Conservation (phyloP, 805 yeast species). For the Spencermartinsiella europaea region DNA sequence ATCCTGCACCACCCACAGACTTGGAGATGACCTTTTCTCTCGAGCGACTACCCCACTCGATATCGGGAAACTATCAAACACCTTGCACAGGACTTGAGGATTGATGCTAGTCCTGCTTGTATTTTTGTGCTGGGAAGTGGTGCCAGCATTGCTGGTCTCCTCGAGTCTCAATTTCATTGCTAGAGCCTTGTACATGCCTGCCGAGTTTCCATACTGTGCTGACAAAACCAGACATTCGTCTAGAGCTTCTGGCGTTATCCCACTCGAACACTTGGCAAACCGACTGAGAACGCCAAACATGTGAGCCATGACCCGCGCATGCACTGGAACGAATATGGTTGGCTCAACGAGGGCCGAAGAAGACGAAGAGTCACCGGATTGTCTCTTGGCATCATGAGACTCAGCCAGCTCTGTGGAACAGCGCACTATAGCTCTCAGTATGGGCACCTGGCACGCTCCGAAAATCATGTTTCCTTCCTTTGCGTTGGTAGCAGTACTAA, state of each 20-base stretch:
- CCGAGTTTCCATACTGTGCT: slow-evolving; percentile 25
- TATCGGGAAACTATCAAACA: slow-evolving; percentile 25
- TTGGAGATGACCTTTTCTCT: slow-evolving; percentile 13
- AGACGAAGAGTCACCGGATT: background rate
- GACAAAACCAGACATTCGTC: slow-evolving; percentile 20
- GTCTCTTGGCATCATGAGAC: background rate
- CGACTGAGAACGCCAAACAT: slow-evolving; percentile 25
- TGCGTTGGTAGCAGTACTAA: slow-evolving; percentile 19
- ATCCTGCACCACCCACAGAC: slow-evolving; percentile 20
- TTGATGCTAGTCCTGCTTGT: slow-evolving; percentile 9
- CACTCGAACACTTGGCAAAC: slow-evolving; percentile 16
- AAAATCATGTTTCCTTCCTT: slow-evolving; percentile 18
- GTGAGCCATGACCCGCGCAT: slow-evolving; percentile 24
- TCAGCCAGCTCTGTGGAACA: background rate
- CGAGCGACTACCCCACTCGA: slow-evolving; percentile 16
- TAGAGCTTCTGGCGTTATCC: slow-evolving; percentile 20
- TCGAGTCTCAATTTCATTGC: slow-evolving; percentile 17
- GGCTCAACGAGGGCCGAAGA: slow-evolving; percentile 5
- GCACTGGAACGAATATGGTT: slow-evolving; percentile 12
- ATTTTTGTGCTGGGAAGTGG: too few relatives aligned
- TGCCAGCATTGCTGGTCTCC: background rate
- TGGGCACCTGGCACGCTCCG: slow-evolving; percentile 23
- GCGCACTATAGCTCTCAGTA: slow-evolving; percentile 19
- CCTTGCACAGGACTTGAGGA: slow-evolving; percentile 11
- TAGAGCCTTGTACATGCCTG: slow-evolving; percentile 22